These are phyloP conservation scores for Domatiomyces globalis DNA, from an alignment of 2,329 filamentous ascomycete genomes.

Conservation along the genomic window DNA sequence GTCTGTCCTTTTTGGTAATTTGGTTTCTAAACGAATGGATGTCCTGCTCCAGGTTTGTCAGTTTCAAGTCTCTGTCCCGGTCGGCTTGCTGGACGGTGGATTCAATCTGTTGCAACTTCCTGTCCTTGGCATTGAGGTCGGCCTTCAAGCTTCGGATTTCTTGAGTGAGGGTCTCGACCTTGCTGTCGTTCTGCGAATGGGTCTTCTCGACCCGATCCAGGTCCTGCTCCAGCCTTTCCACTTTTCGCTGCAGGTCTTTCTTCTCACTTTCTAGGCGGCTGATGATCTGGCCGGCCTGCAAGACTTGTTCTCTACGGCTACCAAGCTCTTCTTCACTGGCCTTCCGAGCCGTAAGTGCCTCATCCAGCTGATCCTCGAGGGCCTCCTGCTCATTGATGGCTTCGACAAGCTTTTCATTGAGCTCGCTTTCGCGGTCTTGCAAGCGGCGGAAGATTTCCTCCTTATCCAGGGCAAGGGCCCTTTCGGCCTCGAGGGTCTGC, in stretches of 20 bases:
- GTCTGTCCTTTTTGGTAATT: conserved; percentile 12
- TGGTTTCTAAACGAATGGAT: conserved; percentile 14
- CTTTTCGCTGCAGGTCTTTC: conserved; percentile 51
- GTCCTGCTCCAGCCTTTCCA: conserved; percentile 55
- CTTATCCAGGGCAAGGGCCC: conserved; percentile 89
- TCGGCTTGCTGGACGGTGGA: conserved; percentile 68
- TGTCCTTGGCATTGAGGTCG: conserved; percentile 74
- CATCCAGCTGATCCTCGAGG: conserved; percentile 84
- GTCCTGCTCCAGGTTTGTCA: conserved; percentile 14
- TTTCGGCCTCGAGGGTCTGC: conserved; percentile 87
- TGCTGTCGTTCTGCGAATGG: conserved; percentile 58
- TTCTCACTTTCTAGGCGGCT: conserved; percentile 77
- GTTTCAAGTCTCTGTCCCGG: conserved; percentile 56
- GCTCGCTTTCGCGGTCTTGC: conserved; percentile 76
- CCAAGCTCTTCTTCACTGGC: conserved; percentile 74
- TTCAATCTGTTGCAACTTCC: conserved; percentile 79
- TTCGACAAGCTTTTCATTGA: conserved; percentile 82
- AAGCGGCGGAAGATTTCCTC: conserved; percentile 98
- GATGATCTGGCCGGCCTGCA: conserved; percentile 83
- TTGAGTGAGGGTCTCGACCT: conserved; percentile 62
- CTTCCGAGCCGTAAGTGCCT: conserved; percentile 76
- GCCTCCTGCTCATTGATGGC: conserved; percentile 89
- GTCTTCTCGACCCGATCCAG: conserved; percentile 56
- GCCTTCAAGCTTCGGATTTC: conserved; percentile 83
- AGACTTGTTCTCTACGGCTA: conserved; percentile 63